Evolutionary conservation across 495 filamentous ascomycete species (phyloP).

Genomic region (Aspergillus carlsbadensis): DNA sequence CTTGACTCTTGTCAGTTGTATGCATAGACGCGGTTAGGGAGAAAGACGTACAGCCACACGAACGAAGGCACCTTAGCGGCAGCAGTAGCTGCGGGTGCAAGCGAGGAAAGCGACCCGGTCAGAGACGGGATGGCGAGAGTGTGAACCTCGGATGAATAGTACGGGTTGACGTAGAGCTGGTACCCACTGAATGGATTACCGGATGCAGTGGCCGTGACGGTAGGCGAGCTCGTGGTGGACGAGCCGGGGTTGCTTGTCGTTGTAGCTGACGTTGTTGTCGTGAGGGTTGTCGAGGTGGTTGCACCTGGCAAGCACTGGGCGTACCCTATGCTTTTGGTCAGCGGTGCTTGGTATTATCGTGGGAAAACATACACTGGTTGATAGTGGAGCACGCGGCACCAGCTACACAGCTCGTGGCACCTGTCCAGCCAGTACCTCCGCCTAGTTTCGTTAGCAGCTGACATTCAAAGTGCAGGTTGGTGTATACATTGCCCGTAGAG

Average conservation of each 20-base stretch:
- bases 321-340: conserved; percentile 2
- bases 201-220: conserved; percentile 30
- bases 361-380: conserved; percentile 10
- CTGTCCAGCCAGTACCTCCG: conserved; percentile 10
- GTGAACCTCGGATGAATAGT: conserved; percentile 57
- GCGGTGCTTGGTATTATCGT: not conserved
- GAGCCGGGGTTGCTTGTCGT: not conserved
- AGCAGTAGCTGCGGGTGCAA: conserved; percentile 35
- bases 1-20: conserved; percentile 22
- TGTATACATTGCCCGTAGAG: conserved; percentile 16
- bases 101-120: conserved; percentile 20
- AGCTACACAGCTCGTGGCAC: conserved; percentile 7
- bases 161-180: conserved; percentile 55
- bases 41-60: conserved; percentile 63
- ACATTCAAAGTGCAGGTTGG: not conserved
- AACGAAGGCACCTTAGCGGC: conserved; percentile 68
- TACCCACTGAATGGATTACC: conserved; percentile 33
- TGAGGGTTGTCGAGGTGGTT: conserved; percentile 9
- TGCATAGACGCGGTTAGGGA: not conserved
- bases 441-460: conserved; percentile 2
- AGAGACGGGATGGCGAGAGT: conserved; percentile 52
- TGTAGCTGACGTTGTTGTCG: conserved; percentile 15
- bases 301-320: conserved; percentile 13
- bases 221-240: conserved; percentile 11
- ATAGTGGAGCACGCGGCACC: conserved; percentile 6